Evolutionary conservation across 2,329 filamentous ascomycete species (phyloP).

Genomic region (Beauveria caledonica): DNA sequence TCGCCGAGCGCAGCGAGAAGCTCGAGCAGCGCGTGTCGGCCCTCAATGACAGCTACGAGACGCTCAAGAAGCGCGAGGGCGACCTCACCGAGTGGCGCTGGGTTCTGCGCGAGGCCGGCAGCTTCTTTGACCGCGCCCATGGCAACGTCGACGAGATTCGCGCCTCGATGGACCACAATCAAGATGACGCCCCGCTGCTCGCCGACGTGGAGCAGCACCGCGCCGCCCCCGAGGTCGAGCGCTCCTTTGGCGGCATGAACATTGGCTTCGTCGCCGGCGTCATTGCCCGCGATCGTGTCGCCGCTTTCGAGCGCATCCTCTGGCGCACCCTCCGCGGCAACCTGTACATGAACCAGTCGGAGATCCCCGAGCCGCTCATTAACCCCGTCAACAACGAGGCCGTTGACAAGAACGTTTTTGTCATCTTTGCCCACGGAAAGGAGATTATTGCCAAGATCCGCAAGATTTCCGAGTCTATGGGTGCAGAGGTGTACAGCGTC

Average conservation of each 20-base stretch:
- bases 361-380: slow-evolving; percentile 88
- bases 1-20: slow-evolving; percentile 84
- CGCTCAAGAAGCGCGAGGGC: slow-evolving; percentile 92
- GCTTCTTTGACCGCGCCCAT: slow-evolving; percentile 94
- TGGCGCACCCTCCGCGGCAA: slow-evolving; percentile 97
- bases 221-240: slow-evolving; percentile 59
- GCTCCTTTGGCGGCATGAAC: slow-evolving; percentile 94
- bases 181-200: slow-evolving; percentile 83
- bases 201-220: slow-evolving; percentile 84
- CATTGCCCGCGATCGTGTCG: slow-evolving; percentile 85
- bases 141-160: slow-evolving; percentile 96
- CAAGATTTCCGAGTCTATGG: slow-evolving; percentile 96
- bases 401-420: slow-evolving; percentile 95
- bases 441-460: slow-evolving; percentile 98
- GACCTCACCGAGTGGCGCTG: slow-evolving; percentile 98
- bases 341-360: slow-evolving; percentile 99
- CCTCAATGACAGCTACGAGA: slow-evolving; percentile 97
- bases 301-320: slow-evolving; percentile 91
- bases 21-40: slow-evolving; percentile 86
- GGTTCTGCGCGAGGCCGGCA: slow-evolving; percentile 91
- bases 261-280: slow-evolving; percentile 98
- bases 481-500: slow-evolving; percentile 90
- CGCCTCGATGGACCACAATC: slow-evolving; percentile 61
- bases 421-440: slow-evolving; percentile 97
- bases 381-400: slow-evolving; percentile 89